Evolutionary conservation across 345 rosid species (phyloP).

Genomic region (Camelina hispida): DNA sequence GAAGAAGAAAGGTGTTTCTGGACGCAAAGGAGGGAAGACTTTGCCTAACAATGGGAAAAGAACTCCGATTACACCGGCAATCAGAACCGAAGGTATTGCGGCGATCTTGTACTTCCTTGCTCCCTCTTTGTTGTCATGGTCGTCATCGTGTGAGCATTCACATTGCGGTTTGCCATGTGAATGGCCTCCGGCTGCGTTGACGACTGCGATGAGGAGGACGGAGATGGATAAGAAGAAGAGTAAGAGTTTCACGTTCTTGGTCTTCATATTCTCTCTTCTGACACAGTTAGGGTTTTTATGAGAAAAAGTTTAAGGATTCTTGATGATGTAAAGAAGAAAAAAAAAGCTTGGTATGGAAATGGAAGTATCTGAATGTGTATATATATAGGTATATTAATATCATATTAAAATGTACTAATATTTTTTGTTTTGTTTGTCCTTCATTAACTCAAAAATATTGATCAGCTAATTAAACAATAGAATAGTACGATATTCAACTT

Average conservation of each 20-base stretch:
- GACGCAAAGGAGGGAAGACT: slow-evolving; percentile 40
- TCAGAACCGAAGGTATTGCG: slow-evolving; percentile 34
- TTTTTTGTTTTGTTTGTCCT: neutral
- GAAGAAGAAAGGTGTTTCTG: slow-evolving; percentile 50
- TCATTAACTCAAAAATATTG: slow-evolving; percentile 7
- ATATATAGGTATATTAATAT: slow-evolving; percentile 15
- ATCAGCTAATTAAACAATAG: too few relatives aligned
- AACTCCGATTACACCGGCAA: slow-evolving; percentile 40
- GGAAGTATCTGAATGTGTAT: slow-evolving; percentile 20
- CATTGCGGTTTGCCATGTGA: slow-evolving; percentile 34
- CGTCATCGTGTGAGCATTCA: slow-evolving; percentile 43
- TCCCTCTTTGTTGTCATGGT: slow-evolving; percentile 31
- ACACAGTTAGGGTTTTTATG: neutral
- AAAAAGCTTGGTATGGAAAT: slow-evolving; percentile 17
- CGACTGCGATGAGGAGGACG: slow-evolving; percentile 20
- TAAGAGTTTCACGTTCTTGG: slow-evolving; percentile 19
- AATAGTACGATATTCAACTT: too few relatives aligned
- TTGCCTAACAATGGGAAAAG: slow-evolving; percentile 44
- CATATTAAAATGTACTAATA: neutral
- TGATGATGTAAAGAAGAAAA: slow-evolving; percentile 17
- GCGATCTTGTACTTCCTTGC: slow-evolving; percentile 45
- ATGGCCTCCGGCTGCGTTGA: slow-evolving; percentile 25
- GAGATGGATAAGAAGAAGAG: slow-evolving; percentile 31
- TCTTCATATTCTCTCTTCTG: slow-evolving; percentile 12
- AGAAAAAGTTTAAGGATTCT: neutral